Conservation (phyloP, 768 basidiomycete genomes). For the Kwoniella pini region DNA sequence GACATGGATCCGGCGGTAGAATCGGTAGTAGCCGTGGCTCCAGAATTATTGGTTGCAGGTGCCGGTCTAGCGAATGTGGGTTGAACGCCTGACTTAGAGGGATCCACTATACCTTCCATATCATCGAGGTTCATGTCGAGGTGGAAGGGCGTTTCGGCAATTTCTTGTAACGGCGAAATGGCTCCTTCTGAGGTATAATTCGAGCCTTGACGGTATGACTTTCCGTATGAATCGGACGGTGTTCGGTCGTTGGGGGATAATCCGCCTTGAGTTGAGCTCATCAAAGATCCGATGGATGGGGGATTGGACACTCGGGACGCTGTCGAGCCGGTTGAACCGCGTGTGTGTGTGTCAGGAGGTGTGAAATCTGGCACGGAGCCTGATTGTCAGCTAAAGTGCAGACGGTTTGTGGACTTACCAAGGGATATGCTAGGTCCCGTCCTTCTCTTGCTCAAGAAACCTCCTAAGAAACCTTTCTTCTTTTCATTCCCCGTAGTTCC, state of each 20-base stretch:
- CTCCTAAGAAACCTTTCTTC: conserved; percentile 51
- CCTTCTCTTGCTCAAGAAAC: conserved; percentile 41
- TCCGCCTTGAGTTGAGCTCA: background rate
- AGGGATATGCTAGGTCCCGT: conserved; percentile 26
- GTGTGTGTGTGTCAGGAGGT: conserved; percentile 13
- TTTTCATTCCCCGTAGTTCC: conserved; percentile 33
- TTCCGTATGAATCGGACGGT: conserved; percentile 16
- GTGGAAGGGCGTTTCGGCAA: conserved; percentile 55
- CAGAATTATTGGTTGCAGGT: conserved; percentile 3
- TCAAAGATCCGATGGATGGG: conserved; percentile 27
- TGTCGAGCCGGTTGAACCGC: conserved; percentile 37
- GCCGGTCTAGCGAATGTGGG: conserved; percentile 11
- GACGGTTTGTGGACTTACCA: conserved; percentile 25
- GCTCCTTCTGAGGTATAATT: conserved; percentile 23
- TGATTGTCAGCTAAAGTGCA: background rate
- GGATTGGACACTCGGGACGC: conserved; percentile 24
- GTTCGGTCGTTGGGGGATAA: background rate
- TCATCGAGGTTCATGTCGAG: conserved; percentile 70
- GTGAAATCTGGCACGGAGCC: conserved; percentile 21
- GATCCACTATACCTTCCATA: conserved; percentile 81
- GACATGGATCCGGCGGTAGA: conserved; percentile 23
- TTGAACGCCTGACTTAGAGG: conserved; percentile 23
- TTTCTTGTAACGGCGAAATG: conserved; percentile 36
- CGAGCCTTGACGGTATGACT: conserved; percentile 18
- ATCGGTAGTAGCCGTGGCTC: conserved; percentile 6